These are phyloP conservation scores for Citrus cavaleriei DNA, from an alignment of 345 rosid genomes.

Conservation along the genomic window DNA sequence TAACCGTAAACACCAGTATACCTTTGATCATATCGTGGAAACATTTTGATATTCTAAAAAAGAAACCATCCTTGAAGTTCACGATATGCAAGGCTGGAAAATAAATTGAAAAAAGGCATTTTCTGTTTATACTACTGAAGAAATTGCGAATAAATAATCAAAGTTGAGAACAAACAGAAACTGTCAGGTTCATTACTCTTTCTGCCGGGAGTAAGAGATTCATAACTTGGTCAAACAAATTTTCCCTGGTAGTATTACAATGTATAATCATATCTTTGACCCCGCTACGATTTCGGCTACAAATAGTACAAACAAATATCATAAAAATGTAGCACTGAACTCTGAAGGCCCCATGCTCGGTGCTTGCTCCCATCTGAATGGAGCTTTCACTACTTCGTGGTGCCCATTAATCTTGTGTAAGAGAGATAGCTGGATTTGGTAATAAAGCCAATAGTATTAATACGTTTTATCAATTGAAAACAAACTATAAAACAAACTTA, in stretches of 20 bases:
- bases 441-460: not conserved
- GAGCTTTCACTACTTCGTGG: not conserved
- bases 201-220: not conserved
- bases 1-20: too few relatives aligned
- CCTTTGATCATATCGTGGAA: too few relatives aligned
- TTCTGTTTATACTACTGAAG: not conserved
- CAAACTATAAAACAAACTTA: conserved; percentile 2
- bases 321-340: too few relatives aligned
- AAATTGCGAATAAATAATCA: not conserved
- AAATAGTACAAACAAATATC: not conserved
- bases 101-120: not conserved
- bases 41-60: too few relatives aligned
- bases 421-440: not conserved
- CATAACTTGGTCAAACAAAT: not conserved
- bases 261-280: not conserved
- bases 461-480: not conserved
- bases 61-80: too few relatives aligned
- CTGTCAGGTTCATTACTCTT: not conserved
- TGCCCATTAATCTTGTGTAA: not conserved
- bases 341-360: too few relatives aligned
- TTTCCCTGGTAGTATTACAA: not conserved
- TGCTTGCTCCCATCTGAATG: not conserved
- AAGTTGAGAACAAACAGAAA: not conserved
- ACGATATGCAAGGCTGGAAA: not conserved
- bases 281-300: not conserved